phyloP scores from a whole-genome alignment of 352 stramenopile species.

The Halophytophthora batemanensis region DNA sequence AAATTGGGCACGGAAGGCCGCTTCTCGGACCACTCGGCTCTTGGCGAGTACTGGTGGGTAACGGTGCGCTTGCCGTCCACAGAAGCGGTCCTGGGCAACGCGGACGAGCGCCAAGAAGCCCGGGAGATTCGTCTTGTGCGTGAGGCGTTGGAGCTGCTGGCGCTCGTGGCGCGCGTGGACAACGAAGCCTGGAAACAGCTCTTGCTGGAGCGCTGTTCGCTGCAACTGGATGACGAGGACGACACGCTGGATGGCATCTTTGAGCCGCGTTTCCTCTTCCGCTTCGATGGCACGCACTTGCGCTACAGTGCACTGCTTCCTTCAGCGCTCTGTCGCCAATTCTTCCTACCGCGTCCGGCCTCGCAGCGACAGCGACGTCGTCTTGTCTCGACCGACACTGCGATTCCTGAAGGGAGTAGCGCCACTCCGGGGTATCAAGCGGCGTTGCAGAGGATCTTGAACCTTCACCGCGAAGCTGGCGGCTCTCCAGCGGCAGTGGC shows the following conservation, averaged over 20 bases:
- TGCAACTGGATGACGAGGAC: conserved; percentile 27
- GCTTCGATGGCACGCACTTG: conserved; percentile 23
- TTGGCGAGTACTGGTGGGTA: conserved; percentile 24
- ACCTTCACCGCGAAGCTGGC: conserved; percentile 4
- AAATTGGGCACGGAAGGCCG: conserved; percentile 14
- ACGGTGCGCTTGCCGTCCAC: conserved; percentile 19
- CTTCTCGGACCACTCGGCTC: conserved; percentile 20
- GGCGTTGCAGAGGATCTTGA: conserved; percentile 19
- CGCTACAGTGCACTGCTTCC: conserved; percentile 27
- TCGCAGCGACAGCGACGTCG: too few species aligned
- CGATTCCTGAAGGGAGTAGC: background rate
- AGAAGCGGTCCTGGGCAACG: too few species aligned
- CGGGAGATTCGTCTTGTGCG: conserved; percentile 18
- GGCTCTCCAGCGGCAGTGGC: conserved; percentile 3
- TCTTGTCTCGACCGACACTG: too few species aligned
- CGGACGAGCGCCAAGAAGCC: conserved; percentile 14
- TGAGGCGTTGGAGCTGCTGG: conserved; percentile 21
- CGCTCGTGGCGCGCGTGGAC: conserved; percentile 12
- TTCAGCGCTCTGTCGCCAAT: conserved; percentile 21
- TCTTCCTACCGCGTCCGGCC: conserved; percentile 19
- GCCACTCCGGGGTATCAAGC: conserved; percentile 19
- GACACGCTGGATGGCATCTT: conserved; percentile 27
- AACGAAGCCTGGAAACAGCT: conserved; percentile 23
- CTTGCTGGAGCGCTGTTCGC: conserved; percentile 23
- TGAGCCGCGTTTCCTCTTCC: conserved; percentile 20